Evolutionary conservation across 805 yeast species (phyloP).

Genomic region (Starmerella khaoyaiensis): DNA sequence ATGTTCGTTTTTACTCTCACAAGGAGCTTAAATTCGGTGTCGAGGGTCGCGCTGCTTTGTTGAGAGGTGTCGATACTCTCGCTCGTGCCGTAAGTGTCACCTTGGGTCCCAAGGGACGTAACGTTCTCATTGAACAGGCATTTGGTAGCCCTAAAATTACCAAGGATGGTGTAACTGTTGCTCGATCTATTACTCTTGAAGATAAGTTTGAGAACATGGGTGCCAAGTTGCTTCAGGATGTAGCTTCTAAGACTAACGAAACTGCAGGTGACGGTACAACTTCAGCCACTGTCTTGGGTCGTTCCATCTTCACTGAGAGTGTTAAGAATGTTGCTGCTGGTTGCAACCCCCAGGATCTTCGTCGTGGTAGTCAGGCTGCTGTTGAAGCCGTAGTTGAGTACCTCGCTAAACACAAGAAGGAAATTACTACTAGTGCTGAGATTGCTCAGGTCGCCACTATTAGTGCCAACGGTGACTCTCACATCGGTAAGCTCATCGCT

Average conservation of each 20-base stretch:
- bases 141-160: slow-evolving; percentile 97
- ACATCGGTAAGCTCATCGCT: slow-evolving; percentile 82
- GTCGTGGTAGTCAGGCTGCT: slow-evolving; percentile 95
- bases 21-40: slow-evolving; percentile 94
- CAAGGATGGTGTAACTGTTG: slow-evolving; percentile 98
- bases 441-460: slow-evolving; percentile 97
- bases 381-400: slow-evolving; percentile 83
- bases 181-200: slow-evolving; percentile 64
- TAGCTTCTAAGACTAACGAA: slow-evolving; percentile 93
- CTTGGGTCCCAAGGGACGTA: slow-evolving; percentile 95
- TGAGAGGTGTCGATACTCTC: slow-evolving; percentile 85
- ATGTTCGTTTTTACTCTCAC: slow-evolving; percentile 38
- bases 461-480: slow-evolving; percentile 90
- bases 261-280: slow-evolving; percentile 99
- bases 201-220: slow-evolving; percentile 96
- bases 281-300: slow-evolving; percentile 90
- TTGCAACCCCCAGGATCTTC: slow-evolving; percentile 95
- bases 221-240: slow-evolving; percentile 88
- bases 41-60: slow-evolving; percentile 88
- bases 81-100: slow-evolving; percentile 96
- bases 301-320: slow-evolving; percentile 87
- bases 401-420: slow-evolving; percentile 75
- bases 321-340: slow-evolving; percentile 98
- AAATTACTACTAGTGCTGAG: slow-evolving; percentile 85
- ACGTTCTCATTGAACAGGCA: slow-evolving; percentile 89